Evolutionary conservation across 192 early-diverging fungal species (phyloP).

Genomic region (Linnemannia elongata): DNA sequence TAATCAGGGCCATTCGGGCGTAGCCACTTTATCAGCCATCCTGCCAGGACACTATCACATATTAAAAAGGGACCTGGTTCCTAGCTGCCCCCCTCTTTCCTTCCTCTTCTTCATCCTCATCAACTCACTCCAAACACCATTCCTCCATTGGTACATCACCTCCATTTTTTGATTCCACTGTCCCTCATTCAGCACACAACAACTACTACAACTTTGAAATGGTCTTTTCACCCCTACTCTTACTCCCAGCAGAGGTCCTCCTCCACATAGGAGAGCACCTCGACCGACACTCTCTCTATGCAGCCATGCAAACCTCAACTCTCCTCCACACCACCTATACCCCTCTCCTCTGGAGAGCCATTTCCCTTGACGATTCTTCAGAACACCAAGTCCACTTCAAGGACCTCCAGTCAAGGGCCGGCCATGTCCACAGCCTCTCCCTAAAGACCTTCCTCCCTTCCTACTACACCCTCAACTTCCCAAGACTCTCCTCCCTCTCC

Average conservation of each 20-base stretch:
- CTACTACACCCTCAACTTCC: neutral
- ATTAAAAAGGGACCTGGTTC: neutral
- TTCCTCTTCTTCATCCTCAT: neutral
- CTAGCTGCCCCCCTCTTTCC: neutral
- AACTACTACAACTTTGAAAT: neutral
- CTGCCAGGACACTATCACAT: neutral
- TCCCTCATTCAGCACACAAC: neutral
- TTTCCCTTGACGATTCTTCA: neutral
- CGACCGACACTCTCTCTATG: neutral
- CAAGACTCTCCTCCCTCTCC: neutral
- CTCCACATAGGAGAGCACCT: neutral
- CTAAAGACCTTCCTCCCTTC: neutral
- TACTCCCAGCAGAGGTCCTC: neutral
- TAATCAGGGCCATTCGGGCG: neutral
- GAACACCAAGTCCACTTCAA: neutral
- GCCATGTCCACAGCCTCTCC: neutral
- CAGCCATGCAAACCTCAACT: neutral
- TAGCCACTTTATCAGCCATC: neutral
- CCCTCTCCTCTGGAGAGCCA: constrained; percentile 1
- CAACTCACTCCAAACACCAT: neutral
- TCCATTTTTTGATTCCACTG: no score
- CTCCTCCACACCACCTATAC: neutral
- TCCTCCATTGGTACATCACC: no score
- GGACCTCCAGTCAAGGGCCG: neutral
- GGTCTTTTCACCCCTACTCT: neutral